These are phyloP conservation scores for Pestalotiopsis sp. DNA, from an alignment of 2,329 filamentous ascomycete genomes.

Conservation along the genomic window DNA sequence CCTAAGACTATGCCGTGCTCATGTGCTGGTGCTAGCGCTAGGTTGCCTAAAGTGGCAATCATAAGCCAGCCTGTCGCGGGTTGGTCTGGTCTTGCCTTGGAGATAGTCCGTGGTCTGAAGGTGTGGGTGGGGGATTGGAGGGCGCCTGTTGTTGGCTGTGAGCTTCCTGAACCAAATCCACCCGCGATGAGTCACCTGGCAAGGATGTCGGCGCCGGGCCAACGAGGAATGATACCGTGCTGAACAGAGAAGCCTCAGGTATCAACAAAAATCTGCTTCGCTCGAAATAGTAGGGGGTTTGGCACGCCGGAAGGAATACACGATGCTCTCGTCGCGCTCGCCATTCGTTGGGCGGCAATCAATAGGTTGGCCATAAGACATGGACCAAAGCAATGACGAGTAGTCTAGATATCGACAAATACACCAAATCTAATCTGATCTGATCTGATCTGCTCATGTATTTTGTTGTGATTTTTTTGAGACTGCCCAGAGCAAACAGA, in stretches of 20 bases:
- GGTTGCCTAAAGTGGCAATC: conserved; percentile 22
- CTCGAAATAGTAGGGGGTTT: no score
- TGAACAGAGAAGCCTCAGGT: no score
- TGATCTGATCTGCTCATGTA: no score
- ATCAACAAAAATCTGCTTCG: no score
- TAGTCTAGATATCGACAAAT: no score
- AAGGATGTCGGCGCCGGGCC: neutral
- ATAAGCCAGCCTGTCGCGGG: conserved; percentile 5
- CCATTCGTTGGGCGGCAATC: no score
- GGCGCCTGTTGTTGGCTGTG: conserved; percentile 3
- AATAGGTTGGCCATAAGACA: no score
- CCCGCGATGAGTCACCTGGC: conserved; percentile 12
- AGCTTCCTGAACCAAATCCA: neutral
- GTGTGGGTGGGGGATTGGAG: conserved; percentile 8
- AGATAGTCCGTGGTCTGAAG: neutral
- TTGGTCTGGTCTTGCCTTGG: conserved; percentile 8
- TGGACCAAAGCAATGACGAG: no score
- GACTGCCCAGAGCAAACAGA: neutral
- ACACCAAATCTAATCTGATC: no score
- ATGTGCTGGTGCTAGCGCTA: conserved; percentile 17
- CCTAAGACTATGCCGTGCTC: neutral
- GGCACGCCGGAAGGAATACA: no score
- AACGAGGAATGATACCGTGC: neutral
- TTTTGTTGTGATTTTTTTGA: neutral
- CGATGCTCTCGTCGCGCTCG: no score